These are phyloP conservation scores for Ramularia collo-cygni DNA, from an alignment of 2,329 filamentous ascomycete genomes.

Conservation along the genomic window DNA sequence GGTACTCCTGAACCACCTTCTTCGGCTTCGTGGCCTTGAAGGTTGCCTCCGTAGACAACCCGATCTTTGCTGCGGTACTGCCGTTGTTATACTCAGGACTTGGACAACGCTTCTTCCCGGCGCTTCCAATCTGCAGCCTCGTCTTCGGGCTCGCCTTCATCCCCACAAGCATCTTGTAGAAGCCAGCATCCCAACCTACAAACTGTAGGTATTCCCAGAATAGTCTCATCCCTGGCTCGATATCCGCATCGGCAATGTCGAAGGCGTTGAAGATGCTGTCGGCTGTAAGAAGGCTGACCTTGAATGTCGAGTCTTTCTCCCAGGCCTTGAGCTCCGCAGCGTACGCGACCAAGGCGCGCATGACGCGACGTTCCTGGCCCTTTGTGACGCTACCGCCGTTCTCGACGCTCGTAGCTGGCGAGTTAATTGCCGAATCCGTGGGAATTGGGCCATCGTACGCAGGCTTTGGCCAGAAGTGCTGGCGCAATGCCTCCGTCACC, in stretches of 20 bases:
- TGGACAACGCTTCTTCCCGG: not conserved
- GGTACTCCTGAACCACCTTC: too few relatives aligned
- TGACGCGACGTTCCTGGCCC: constrained; percentile 23
- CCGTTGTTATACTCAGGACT: not conserved
- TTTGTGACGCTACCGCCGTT: constrained; percentile 1
- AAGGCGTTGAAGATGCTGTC: constrained; percentile 37
- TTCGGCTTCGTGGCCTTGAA: not conserved
- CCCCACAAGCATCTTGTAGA: constrained; percentile 36
- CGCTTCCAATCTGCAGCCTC: not conserved
- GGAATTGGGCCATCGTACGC: constrained; percentile 34
- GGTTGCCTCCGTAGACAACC: not conserved
- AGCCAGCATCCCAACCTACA: constrained; percentile 34
- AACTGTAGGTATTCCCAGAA: constrained; percentile 45
- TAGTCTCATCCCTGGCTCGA: constrained; percentile 36
- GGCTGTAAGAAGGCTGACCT: constrained; percentile 31
- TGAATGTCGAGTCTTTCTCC: constrained; percentile 34
- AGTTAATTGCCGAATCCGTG: constrained; percentile 12
- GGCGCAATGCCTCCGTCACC: constrained; percentile 36
- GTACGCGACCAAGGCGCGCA: constrained; percentile 30
- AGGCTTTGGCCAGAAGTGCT: constrained; percentile 39
- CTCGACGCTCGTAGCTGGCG: constrained; percentile 6
- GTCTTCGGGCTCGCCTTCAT: constrained; percentile 6
- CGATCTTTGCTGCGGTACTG: not conserved
- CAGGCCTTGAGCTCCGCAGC: constrained; percentile 32
- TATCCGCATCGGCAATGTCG: constrained; percentile 34